Evolutionary conservation across 495 filamentous ascomycete species (phyloP).

Genomic region (Aspergillus haitiensis): DNA sequence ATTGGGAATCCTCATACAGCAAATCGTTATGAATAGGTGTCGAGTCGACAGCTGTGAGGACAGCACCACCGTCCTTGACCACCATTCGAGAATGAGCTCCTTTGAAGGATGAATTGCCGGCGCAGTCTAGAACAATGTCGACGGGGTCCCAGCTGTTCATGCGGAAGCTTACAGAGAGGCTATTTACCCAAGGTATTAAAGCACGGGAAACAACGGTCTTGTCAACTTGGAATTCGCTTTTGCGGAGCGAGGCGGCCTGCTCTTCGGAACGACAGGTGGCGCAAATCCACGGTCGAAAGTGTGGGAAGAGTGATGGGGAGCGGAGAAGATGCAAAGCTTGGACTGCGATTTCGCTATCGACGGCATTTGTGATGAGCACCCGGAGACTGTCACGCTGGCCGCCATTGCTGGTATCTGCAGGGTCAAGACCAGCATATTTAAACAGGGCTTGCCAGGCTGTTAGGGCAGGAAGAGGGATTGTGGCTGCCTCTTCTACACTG

Average conservation of each 20-base stretch:
- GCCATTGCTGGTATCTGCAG: conserved; percentile 15
- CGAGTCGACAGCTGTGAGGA: conserved; percentile 41
- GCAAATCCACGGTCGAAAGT: conserved; percentile 43
- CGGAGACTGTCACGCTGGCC: conserved; percentile 18
- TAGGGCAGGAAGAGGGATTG: conserved; percentile 53
- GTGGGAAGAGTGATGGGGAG: conserved; percentile 33
- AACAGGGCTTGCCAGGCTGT: conserved; percentile 65
- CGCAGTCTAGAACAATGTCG: conserved; percentile 45
- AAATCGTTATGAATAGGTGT: conserved; percentile 24
- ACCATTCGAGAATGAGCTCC: conserved; percentile 36
- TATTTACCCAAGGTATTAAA: conserved; percentile 24
- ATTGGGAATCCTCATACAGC: conserved; percentile 7
- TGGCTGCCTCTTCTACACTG: conserved; percentile 49
- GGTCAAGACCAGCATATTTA: conserved; percentile 44
- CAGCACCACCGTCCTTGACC: conserved; percentile 36
- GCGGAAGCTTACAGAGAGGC: conserved; percentile 37
- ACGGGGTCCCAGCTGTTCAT: conserved; percentile 36
- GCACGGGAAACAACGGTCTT: conserved; percentile 33
- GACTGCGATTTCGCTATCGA: conserved; percentile 38
- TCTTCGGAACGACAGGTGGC: conserved; percentile 36
- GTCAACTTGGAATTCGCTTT: conserved; percentile 32
- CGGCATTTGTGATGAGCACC: conserved; percentile 42
- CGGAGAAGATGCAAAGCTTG: conserved; percentile 42
- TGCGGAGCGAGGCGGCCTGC: conserved; percentile 29
- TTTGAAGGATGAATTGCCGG: conserved; percentile 34